Conservation (phyloP, 2,329 filamentous ascomycete genomes). For the Colletotrichum shisoi region DNA sequence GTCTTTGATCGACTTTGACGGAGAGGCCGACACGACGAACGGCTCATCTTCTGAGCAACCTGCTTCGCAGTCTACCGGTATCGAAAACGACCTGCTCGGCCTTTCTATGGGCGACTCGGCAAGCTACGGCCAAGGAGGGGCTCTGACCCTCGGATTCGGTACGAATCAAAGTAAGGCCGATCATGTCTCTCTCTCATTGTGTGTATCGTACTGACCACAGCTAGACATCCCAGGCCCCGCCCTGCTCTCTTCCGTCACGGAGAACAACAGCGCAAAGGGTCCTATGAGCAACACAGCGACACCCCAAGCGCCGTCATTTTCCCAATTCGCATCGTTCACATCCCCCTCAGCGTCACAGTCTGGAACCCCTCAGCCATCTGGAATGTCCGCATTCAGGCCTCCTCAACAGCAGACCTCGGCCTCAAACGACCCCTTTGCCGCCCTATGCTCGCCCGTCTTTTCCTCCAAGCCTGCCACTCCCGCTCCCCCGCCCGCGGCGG, state of each 20-base stretch:
- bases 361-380: conserved; percentile 61
- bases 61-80: conserved; percentile 65
- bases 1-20: conserved; percentile 92
- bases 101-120: conserved; percentile 77
- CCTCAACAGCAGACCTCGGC: conserved; percentile 54
- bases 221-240: conserved; percentile 71
- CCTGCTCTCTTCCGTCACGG: conserved; percentile 69
- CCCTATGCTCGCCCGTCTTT: conserved; percentile 53
- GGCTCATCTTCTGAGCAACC: conserved; percentile 46
- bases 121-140: conserved; percentile 76
- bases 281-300: conserved; percentile 44
- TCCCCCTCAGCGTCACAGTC: conserved; percentile 62
- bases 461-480: conserved; percentile 50
- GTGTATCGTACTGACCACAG: conserved; percentile 43
- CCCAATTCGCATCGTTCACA: conserved; percentile 63
- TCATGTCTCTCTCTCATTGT: not conserved
- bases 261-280: conserved; percentile 65
- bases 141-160: conserved; percentile 82
- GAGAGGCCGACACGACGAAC: conserved; percentile 62
- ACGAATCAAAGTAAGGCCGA: conserved; percentile 69
- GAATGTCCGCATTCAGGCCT: conserved; percentile 56
- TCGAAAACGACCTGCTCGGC: conserved; percentile 91
- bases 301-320: conserved; percentile 59
- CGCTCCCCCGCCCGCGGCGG: conserved; percentile 43
- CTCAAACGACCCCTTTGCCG: conserved; percentile 56